Conservation (phyloP, 148 eudicot species). For the Rhododendron williamsianum region DNA sequence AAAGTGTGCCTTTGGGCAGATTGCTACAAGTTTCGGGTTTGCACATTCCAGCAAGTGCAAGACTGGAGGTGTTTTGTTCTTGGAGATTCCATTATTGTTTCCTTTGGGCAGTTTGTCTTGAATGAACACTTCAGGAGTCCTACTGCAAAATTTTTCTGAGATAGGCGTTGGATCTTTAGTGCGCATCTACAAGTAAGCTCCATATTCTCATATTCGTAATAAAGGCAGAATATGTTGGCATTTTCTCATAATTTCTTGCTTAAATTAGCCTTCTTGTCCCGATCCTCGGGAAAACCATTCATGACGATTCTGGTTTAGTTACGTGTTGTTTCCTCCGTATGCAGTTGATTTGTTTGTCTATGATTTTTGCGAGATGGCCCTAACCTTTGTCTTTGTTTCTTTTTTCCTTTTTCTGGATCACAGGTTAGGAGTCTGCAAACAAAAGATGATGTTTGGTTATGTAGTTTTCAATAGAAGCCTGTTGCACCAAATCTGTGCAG, state of each 20-base stretch:
- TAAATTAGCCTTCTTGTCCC: slow-evolving; percentile 37
- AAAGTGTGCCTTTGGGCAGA: slow-evolving; percentile 59
- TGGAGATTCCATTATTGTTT: slow-evolving; percentile 57
- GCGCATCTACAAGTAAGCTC: slow-evolving; percentile 62
- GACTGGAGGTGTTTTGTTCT: slow-evolving; percentile 82
- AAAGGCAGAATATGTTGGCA: not conserved
- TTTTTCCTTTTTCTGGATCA: not conserved
- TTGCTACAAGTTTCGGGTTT: slow-evolving; percentile 41
- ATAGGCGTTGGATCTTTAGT: slow-evolving; percentile 49
- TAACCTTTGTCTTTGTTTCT: not conserved
- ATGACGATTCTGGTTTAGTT: slow-evolving; percentile 28
- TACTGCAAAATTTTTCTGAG: slow-evolving; percentile 56
- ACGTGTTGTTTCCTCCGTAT: not conserved
- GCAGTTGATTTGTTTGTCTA: not conserved
- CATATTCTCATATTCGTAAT: not conserved
- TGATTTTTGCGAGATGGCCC: not conserved
- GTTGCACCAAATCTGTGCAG: slow-evolving; percentile 22
- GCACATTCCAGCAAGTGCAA: slow-evolving; percentile 64
- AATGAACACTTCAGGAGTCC: slow-evolving; percentile 53
- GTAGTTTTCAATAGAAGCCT: slow-evolving; percentile 39
- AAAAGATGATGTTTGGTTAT: slow-evolving; percentile 29
- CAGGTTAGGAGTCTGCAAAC: slow-evolving; percentile 48
- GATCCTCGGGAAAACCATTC: slow-evolving; percentile 35
- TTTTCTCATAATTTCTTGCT: slow-evolving; percentile 7
- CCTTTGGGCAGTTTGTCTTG: slow-evolving; percentile 37